Percentiles rank a stretch among this genome's conserved stretches.
Conservation (phyloP, 352 stramenopile species). For the Pythium folliculosum region DNA sequence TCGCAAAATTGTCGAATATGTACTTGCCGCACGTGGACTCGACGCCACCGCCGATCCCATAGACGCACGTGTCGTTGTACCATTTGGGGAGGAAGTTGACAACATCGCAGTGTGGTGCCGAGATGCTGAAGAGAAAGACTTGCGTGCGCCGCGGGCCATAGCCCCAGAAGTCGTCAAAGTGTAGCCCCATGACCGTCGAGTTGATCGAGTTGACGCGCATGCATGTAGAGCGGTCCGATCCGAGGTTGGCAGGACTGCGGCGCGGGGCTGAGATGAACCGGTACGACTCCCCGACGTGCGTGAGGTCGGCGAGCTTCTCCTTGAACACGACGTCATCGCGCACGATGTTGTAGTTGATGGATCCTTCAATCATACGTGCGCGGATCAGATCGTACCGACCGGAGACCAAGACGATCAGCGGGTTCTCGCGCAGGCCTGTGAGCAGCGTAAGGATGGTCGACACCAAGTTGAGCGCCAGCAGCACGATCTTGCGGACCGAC, state of each 20-base stretch:
- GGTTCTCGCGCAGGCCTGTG: conserved; percentile 44
- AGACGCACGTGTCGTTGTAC: conserved; percentile 23
- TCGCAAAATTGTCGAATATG: conserved; percentile 36
- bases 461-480: neutral
- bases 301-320: conserved; percentile 34
- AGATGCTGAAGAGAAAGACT: conserved; percentile 39
- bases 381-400: conserved; percentile 49
- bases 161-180: conserved; percentile 41
- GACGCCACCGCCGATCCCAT: conserved; percentile 9
- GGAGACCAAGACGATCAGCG: conserved; percentile 42
- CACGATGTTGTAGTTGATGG: conserved; percentile 50
- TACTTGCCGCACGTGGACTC: conserved; percentile 28
- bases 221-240: conserved; percentile 24
- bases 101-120: conserved; percentile 35
- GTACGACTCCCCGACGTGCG: conserved; percentile 31
- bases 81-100: conserved; percentile 35
- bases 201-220: conserved; percentile 29
- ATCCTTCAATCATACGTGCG: conserved; percentile 32
- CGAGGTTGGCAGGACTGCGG: conserved; percentile 26
- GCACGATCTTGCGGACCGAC: neutral
- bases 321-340: conserved; percentile 38
- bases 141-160: conserved; percentile 28
- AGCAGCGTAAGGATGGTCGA: neutral
- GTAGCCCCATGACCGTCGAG: conserved; percentile 26
- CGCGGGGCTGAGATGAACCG: conserved; percentile 32